Base-by-base conservation (phyloP, 495 filamentous ascomycete species). In the Cryomyces minteri region DNA sequence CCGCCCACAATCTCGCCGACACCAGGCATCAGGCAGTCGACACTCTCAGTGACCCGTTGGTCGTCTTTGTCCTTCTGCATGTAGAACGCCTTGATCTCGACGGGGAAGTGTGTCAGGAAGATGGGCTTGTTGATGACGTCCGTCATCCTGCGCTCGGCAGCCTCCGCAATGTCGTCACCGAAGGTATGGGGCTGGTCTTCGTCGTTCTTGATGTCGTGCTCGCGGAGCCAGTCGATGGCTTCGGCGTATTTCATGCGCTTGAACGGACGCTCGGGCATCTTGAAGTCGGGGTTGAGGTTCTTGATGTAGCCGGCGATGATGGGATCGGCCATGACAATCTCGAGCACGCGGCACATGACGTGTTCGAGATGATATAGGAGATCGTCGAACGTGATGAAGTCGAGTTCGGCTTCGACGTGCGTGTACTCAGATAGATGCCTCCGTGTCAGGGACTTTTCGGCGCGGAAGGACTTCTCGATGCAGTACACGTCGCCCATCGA, bases 31-130 rank as follows among this genome's bases (percentile, higher is more conserved):
- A 99, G 65, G 41, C 85, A 83, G 56, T 99, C 90, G 1, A 96
- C 92, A 51, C 80, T 88, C 71, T 99, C 90, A 0, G 90, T 99
- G 33, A 94, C 83, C n/a, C 88, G 75, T 41, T 66, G 68, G 57
- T 98, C 90, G 11, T 72, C 59, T 9, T 68, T 67, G 48, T 88
- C 90, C 65, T 86, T 92, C 70, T 85, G 84, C 90, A 99, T 99
- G 68, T 99, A 99, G 65, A 99, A 99, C 4, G 90, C 84, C 73
- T 99, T 99, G 72, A 99, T 92, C 63, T 88, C 83, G 32, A 79
- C 80, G 1, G 90, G 90, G 74, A 99, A 99, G 65, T 94, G 85
- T 5, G 88, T 96, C 11, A 99, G 70, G 68, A 99, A 85, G 62
- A 99, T 94, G 33, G 90, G 90, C 46, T 76, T 65, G 73, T 86